phyloP scores from a whole-genome alignment of 1,284 basidiomycete species.

The Austroboletus niveus region DNA sequence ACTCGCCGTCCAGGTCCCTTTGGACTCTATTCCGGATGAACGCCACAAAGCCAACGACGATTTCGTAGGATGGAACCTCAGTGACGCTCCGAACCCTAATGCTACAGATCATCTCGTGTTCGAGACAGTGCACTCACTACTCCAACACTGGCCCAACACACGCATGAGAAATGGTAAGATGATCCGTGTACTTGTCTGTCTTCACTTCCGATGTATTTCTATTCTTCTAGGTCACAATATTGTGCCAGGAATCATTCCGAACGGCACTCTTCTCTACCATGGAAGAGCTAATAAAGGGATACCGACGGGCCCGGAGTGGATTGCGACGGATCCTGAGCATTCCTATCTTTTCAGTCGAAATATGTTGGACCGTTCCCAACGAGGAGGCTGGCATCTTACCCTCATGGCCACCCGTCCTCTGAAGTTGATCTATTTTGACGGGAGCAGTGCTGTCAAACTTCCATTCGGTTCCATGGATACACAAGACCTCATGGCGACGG shows the following conservation, averaged over 20 bases:
- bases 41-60: neutral
- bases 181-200: neutral
- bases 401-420: constrained; percentile 37
- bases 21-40: neutral
- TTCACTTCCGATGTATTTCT: constrained; percentile 2
- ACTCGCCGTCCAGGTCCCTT: constrained; percentile 15
- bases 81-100: constrained; percentile 14
- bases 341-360: constrained; percentile 36
- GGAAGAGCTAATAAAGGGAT: constrained; percentile 24
- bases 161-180: constrained; percentile 44
- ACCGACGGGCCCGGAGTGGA: constrained; percentile 39
- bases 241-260: constrained; percentile 40
- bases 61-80: constrained; percentile 14
- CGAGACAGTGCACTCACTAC: constrained; percentile 28
- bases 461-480: constrained; percentile 39
- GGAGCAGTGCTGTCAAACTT: constrained; percentile 39
- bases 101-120: constrained; percentile 28
- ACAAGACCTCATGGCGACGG: constrained; percentile 43
- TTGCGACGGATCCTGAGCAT: constrained; percentile 45
- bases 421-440: constrained; percentile 45
- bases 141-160: constrained; percentile 54
- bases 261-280: constrained; percentile 45
- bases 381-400: constrained; percentile 40
- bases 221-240: constrained; percentile 40
- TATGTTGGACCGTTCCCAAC: neutral